Evolutionary conservation across 208 protist genomes (phyloP), one percentile per base, ranked within the genome.

Genomic region (Crithidia acanthocephali): DNA sequence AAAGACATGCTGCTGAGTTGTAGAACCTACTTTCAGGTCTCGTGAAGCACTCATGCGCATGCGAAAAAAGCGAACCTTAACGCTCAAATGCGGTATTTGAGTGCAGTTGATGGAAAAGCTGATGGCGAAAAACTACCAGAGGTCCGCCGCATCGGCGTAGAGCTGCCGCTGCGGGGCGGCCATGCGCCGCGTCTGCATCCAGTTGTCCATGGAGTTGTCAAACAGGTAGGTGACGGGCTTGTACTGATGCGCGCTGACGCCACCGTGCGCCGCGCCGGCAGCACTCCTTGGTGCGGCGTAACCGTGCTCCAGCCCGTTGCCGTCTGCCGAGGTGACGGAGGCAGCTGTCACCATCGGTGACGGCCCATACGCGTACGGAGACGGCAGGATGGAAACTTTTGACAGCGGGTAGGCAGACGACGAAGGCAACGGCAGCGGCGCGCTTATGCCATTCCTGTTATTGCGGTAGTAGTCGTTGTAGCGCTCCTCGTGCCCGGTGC

Each of bases 191-290:
- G 48, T 28, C 16, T 40, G 48, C 32, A 66, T 16, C 72, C 72
- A 77, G 40, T 57, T 58, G 50, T 71, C 64, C 50, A 67, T 68
- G 20, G 72, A 37, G 27, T 55, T 71, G 58, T 77, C 72, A 53
- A 77, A 77, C 63, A 77, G 53, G 64, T 77, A 77, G 22, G 72
- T 68, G 27, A 77, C 65, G 4, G 72, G 72, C 58, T 77, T 77
- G 42, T 77, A 71, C 20, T 50, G 63, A 30, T 77, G 64, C n/a
- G 50, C 47, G 20, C 47, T 44, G 11, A 71, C 64, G 30, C 64
- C 42, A 18, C 32, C 61, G 20, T 66, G 28, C 18, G 30, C 15
- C 16, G 22, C 3, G n/a, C n/a, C n/a, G n/a, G 32, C 1, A 0
- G 15, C 32, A 47, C 20, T 2, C 45, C 1, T 10, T 44, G 27